Conservation (phyloP, 1,284 basidiomycete genomes). For the Phylloboletellus chloephorus region DNA sequence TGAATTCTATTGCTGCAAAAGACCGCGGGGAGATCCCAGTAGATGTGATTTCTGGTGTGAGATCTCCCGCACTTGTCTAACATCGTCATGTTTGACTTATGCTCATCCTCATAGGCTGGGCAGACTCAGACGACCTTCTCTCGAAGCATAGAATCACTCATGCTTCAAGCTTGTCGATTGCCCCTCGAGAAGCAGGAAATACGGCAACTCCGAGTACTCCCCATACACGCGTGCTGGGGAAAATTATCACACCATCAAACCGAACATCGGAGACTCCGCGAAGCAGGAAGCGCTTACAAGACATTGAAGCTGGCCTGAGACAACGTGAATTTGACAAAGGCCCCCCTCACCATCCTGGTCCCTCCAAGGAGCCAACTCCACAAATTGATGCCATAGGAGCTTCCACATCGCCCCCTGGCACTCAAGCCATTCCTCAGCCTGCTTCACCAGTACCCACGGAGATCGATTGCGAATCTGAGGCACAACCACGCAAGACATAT, state of each 20-base stretch:
- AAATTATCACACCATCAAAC: background rate
- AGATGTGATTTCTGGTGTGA: conserved; percentile 25
- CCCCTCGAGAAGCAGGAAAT: background rate
- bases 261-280: conserved; percentile 9
- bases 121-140: conserved; percentile 17
- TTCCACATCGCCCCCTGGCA: background rate
- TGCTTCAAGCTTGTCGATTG: conserved; percentile 1
- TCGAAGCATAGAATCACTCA: background rate
- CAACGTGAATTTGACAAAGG: conserved; percentile 17
- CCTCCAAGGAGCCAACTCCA: conserved; percentile 5
- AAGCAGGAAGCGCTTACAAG: conserved; percentile 16
- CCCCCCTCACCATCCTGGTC: conserved; percentile 9
- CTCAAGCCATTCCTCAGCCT: conserved; percentile 15
- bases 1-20: conserved; percentile 27
- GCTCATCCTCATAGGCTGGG: conserved; percentile 18
- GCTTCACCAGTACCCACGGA: conserved; percentile 27
- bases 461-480: conserved; percentile 19
- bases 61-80: conserved; percentile 1
- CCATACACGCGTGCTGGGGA: background rate
- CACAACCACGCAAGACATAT: conserved; percentile 11
- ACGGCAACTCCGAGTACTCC: background rate
- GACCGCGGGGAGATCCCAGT: conserved; percentile 2
- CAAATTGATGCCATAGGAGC: background rate
- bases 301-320: conserved; percentile 19
- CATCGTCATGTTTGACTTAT: background rate